Conservation (phyloP, 73 alveolate genomes). For the Tetrahymena elliotti region DNA sequence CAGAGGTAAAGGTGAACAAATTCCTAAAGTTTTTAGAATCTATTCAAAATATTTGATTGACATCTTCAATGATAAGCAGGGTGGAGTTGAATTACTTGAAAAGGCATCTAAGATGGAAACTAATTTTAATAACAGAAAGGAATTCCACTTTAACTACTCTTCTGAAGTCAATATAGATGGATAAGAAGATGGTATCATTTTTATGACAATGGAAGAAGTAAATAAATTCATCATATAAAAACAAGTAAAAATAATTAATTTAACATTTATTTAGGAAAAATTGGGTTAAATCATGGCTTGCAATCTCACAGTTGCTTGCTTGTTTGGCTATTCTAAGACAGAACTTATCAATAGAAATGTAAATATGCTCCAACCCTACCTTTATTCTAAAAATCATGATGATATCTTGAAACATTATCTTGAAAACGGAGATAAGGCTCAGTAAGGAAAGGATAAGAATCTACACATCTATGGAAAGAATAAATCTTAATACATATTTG, state of each 20-base stretch:
- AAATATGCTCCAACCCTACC: constrained; percentile 9
- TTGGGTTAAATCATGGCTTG: constrained; percentile 32
- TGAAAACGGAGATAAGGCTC: constrained; percentile 22
- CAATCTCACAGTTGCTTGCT: constrained; percentile 27
- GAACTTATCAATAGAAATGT: constrained; percentile 30
- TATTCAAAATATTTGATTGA: constrained; percentile 36
- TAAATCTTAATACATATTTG: constrained; percentile 8
- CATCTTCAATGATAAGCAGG: constrained; percentile 25
- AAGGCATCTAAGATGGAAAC: constrained; percentile 29
- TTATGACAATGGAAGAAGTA: constrained; percentile 33
- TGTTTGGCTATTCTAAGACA: constrained; percentile 27
- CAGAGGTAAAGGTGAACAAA: constrained; percentile 11
- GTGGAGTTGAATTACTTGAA: constrained; percentile 29
- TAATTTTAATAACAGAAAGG: constrained; percentile 23
- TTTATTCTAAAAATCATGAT: constrained; percentile 31
- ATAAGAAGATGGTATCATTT: constrained; percentile 36
- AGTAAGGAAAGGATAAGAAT: constrained; percentile 24
- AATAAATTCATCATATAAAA: background rate
- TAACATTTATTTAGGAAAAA: background rate
- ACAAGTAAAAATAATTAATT: background rate
- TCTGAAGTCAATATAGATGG: constrained; percentile 40
- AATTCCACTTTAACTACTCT: constrained; percentile 17
- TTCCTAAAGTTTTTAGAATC: constrained; percentile 30
- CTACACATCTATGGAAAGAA: constrained; percentile 10
- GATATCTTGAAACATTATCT: constrained; percentile 19